phyloP scores from a whole-genome alignment of 164 flowering plant genomes.

The Berberis thunbergii region DNA sequence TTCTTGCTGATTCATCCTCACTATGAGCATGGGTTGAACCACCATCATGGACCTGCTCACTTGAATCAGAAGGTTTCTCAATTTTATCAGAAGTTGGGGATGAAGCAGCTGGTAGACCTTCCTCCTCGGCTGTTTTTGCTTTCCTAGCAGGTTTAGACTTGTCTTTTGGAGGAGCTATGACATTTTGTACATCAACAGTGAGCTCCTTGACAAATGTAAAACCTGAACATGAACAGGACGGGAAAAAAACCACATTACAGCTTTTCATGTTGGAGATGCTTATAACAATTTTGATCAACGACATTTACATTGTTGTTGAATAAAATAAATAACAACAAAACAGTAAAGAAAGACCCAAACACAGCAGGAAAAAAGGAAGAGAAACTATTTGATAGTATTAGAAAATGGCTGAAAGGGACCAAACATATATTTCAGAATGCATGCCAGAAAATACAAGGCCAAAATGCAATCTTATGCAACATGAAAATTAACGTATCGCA shows the following conservation, averaged over 20 bases:
- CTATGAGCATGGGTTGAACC: conserved; percentile 30
- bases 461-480: not conserved
- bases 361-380: too few species aligned
- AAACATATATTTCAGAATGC: too few species aligned
- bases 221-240: conserved; percentile 40
- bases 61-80: conserved; percentile 31
- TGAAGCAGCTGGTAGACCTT: conserved; percentile 18
- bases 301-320: too few species aligned
- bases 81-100: conserved; percentile 32
- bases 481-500: conserved; percentile 1
- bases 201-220: conserved; percentile 78
- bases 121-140: conserved; percentile 24
- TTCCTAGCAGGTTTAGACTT: conserved; percentile 28
- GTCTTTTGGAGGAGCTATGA: conserved; percentile 63
- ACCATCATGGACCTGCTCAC: conserved; percentile 29
- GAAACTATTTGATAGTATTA: too few species aligned
- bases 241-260: too few species aligned
- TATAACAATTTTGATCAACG: too few species aligned
- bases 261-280: too few species aligned
- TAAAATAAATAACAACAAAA: too few species aligned
- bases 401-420: too few species aligned
- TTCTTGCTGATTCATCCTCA: conserved; percentile 45
- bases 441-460: too few species aligned
- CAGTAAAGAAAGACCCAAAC: too few species aligned
- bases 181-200: conserved; percentile 79